Percentiles rank a stretch among this genome's conserved stretches.
Conservation (phyloP, 805 yeast genomes). For the Naumovozyma baii region DNA sequence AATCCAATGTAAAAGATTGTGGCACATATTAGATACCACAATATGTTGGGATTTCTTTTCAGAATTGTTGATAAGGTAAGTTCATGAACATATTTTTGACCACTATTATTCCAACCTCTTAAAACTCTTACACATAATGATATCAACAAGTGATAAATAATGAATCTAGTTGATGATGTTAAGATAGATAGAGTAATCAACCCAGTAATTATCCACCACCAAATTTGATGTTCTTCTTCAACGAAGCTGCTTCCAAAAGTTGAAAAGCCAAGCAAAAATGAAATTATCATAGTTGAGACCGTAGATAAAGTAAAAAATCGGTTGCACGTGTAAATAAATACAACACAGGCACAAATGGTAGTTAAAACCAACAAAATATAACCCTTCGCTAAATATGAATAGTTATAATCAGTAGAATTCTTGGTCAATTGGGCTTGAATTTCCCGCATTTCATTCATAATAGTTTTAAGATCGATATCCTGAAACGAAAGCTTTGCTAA, state of each 20-base stretch:
- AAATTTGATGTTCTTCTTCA: slow-evolving; percentile 92
- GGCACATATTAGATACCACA: slow-evolving; percentile 41
- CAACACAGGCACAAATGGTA: slow-evolving; percentile 4
- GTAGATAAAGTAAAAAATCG: slow-evolving; percentile 2
- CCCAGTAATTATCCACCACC: slow-evolving; percentile 72
- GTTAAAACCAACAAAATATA: slow-evolving; percentile 14
- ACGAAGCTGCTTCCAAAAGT: slow-evolving; percentile 82
- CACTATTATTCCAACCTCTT: slow-evolving; percentile 82
- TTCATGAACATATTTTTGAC: slow-evolving; percentile 63
- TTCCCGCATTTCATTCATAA: slow-evolving; percentile 33
- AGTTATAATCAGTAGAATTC: slow-evolving; percentile 66
- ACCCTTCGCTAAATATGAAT: slow-evolving; percentile 36
- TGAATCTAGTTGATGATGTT: slow-evolving; percentile 1
- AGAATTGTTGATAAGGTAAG: slow-evolving; percentile 41
- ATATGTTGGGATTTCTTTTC: slow-evolving; percentile 21
- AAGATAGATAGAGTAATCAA: slow-evolving; percentile 8
- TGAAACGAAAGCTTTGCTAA: not conserved
- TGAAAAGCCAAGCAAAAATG: slow-evolving; percentile 39
- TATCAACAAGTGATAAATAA: slow-evolving; percentile 8
- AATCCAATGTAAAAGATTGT: slow-evolving; percentile 31
- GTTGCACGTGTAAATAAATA: not conserved
- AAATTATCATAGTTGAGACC: slow-evolving; percentile 15
- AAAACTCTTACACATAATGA: slow-evolving; percentile 42
- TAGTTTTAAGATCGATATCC: slow-evolving; percentile 8
- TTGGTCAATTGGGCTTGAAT: slow-evolving; percentile 45